Evolutionary conservation across 2,329 filamentous ascomycete species (phyloP).

Genomic region (Pseudogymnoascus sp.): DNA sequence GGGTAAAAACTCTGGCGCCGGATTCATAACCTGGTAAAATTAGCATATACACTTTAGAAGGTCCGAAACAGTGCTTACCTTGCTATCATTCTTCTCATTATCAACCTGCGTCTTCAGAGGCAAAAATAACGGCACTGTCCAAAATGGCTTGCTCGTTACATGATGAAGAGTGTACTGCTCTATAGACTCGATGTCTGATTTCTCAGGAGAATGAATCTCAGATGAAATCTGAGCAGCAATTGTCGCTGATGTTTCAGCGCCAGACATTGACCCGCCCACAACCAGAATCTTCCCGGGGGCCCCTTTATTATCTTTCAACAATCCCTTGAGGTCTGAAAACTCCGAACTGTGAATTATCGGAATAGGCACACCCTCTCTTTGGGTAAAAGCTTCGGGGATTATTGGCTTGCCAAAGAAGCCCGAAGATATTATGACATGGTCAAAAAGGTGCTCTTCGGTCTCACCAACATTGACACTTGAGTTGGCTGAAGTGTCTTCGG

Average conservation of each 20-base stretch:
- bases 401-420: conserved; percentile 65
- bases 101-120: conserved; percentile 23
- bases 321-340: conserved; percentile 48
- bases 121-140: conserved; percentile 57
- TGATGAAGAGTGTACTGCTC: conserved; percentile 57
- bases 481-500: neutral
- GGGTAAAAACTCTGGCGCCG: conserved; percentile 59
- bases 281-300: conserved; percentile 56
- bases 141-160: conserved; percentile 61
- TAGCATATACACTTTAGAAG: neutral
- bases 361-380: conserved; percentile 27
- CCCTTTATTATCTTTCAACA: conserved; percentile 36
- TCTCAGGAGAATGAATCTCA: conserved; percentile 45
- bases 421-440: conserved; percentile 65
- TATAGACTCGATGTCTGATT: conserved; percentile 37
- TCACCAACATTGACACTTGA: neutral
- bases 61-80: conserved; percentile 19
- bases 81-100: conserved; percentile 31
- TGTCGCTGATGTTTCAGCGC: conserved; percentile 67
- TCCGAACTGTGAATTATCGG: conserved; percentile 63
- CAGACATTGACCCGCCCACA: conserved; percentile 77
- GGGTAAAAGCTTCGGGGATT: conserved; percentile 30
- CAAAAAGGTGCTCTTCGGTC: conserved; percentile 41
- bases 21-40: conserved; percentile 22
- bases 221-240: conserved; percentile 67